phyloP scores from a whole-genome alignment of 768 basidiomycete species.

The Sporobolomyces pararoseus region DNA sequence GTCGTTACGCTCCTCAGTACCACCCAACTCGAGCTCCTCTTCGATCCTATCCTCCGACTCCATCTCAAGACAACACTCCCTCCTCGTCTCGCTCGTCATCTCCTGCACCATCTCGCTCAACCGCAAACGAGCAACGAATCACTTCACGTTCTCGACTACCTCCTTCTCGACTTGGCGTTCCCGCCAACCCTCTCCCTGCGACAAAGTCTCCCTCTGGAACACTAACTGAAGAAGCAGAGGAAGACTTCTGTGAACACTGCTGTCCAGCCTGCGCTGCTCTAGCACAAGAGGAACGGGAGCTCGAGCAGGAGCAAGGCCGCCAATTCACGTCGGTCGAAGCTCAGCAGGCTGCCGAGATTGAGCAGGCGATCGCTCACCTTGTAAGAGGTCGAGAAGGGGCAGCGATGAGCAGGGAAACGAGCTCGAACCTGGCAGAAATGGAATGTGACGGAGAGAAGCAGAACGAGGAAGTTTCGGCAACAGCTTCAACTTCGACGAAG shows the following conservation, averaged over 20 bases:
- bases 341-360: slow-evolving; percentile 6
- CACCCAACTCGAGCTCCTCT: slow-evolving; percentile 7
- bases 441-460: not conserved
- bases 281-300: slow-evolving; percentile 4
- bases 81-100: slow-evolving; percentile 20
- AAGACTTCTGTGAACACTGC: slow-evolving; percentile 19
- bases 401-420: not conserved
- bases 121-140: not conserved
- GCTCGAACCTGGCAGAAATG: slow-evolving; percentile 1
- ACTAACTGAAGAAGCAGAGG: not conserved
- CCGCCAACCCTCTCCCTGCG: not conserved
- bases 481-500: not conserved
- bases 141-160: slow-evolving; percentile 4
- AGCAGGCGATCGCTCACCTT: slow-evolving; percentile 3
- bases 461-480: not conserved
- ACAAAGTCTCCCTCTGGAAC: not conserved
- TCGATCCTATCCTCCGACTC: not conserved
- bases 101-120: slow-evolving; percentile 5
- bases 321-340: slow-evolving; percentile 4
- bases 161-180: not conserved
- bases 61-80: not conserved
- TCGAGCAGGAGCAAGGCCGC: not conserved
- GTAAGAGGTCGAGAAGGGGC: slow-evolving; percentile 3
- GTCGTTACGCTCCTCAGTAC: slow-evolving; percentile 13
- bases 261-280: slow-evolving; percentile 25